Conservation (phyloP, 1,139 yeast genomes). For the Kodamaea anthophila region DNA sequence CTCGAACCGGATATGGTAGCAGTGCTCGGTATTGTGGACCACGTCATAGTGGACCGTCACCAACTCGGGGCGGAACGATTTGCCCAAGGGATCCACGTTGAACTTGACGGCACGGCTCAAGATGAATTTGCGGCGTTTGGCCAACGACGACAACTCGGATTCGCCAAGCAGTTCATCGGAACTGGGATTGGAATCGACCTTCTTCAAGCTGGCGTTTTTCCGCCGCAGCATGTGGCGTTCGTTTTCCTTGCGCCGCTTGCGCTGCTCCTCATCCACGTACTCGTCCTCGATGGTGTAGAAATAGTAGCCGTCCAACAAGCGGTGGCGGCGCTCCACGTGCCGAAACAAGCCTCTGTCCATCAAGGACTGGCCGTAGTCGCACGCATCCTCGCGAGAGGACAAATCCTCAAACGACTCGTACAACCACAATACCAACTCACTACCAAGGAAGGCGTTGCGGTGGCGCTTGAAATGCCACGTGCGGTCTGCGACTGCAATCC, state of each 20-base stretch:
- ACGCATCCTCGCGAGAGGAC: conserved; percentile 76
- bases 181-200: conserved; percentile 14
- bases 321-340: conserved; percentile 80
- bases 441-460: conserved; percentile 75
- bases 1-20: conserved; percentile 84
- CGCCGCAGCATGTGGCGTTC: conserved; percentile 4
- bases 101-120: conserved; percentile 58
- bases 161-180: conserved; percentile 25
- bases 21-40: conserved; percentile 91
- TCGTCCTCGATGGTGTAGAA: conserved; percentile 70
- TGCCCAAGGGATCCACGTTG: conserved; percentile 68
- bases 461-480: conserved; percentile 88
- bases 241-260: conserved; percentile 14
- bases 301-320: conserved; percentile 87
- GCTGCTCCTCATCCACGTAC: conserved; percentile 35
- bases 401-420: conserved; percentile 74
- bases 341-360: conserved; percentile 67
- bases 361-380: conserved; percentile 66
- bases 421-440: conserved; percentile 82
- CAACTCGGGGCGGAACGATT: conserved; percentile 73
- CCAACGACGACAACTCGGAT: conserved; percentile 32
- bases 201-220: conserved; percentile 1
- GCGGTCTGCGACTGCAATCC: conserved; percentile 63
- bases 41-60: conserved; percentile 83
- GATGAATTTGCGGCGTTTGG: conserved; percentile 28